Evolutionary conservation across 2,329 filamentous ascomycete species (phyloP).

Genomic region (Phialophora verrucosa): DNA sequence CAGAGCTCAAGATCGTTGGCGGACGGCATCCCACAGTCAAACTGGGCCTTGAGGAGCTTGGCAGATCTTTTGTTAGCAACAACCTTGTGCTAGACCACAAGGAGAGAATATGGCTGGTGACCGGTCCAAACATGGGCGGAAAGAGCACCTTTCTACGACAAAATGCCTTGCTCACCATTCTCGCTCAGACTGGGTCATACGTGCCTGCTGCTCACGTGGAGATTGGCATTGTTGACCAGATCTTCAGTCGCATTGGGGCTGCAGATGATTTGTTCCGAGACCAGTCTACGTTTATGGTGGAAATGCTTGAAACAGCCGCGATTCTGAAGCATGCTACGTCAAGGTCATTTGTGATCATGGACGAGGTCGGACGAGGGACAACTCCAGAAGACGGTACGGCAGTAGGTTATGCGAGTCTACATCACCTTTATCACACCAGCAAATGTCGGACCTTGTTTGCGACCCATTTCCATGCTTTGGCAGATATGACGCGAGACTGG

Average conservation of each 20-base stretch:
- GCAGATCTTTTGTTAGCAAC: slow-evolving; percentile 81
- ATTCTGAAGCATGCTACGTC: slow-evolving; percentile 86
- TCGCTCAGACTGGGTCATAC: slow-evolving; percentile 90
- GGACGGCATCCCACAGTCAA: slow-evolving; percentile 94
- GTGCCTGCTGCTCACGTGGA: slow-evolving; percentile 87
- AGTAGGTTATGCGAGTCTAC: slow-evolving; percentile 84
- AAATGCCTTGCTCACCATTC: slow-evolving; percentile 90
- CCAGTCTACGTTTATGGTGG: slow-evolving; percentile 98
- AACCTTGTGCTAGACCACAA: slow-evolving; percentile 81
- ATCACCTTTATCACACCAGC: slow-evolving; percentile 81
- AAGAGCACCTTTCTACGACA: slow-evolving; percentile 96
- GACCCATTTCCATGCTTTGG: slow-evolving; percentile 88
- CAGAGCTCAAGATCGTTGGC: slow-evolving; percentile 75
- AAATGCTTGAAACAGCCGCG: slow-evolving; percentile 94
- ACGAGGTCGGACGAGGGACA: slow-evolving; percentile 93
- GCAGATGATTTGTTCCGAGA: slow-evolving; percentile 94
- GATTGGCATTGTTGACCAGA: slow-evolving; percentile 90
- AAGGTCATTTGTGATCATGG: slow-evolving; percentile 94
- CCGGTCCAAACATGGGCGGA: slow-evolving; percentile 96
- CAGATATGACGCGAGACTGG: slow-evolving; percentile 72
- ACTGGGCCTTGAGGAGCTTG: slow-evolving; percentile 76
- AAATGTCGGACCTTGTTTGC: slow-evolving; percentile 84
- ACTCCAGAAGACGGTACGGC: slow-evolving; percentile 91
- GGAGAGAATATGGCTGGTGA: slow-evolving; percentile 72
- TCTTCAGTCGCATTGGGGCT: slow-evolving; percentile 91